Evolutionary conservation across 345 rosid species (phyloP).

Genomic region (Populus pruinosa): DNA sequence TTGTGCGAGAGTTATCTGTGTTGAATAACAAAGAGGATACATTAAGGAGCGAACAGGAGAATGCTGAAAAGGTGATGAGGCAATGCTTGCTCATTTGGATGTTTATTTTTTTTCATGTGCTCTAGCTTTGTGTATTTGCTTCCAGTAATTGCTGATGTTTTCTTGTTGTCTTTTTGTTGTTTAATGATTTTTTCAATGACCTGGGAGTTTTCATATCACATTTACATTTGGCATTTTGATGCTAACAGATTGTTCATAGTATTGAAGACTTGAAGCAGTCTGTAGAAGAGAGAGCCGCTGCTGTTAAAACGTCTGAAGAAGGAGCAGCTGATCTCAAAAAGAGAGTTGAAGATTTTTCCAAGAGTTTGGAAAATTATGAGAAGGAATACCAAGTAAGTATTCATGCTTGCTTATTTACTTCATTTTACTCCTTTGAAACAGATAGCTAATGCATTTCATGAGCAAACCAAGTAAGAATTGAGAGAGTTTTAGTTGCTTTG

Average conservation of each 20-base stretch:
- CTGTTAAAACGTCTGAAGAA: conserved; percentile 74
- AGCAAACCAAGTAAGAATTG: conserved; percentile 6
- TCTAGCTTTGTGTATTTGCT: conserved; percentile 9
- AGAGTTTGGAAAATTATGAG: conserved; percentile 67
- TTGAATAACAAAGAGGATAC: conserved; percentile 73
- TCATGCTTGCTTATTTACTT: background rate
- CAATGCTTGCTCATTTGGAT: background rate
- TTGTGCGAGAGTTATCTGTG: conserved; percentile 69
- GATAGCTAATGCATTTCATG: background rate
- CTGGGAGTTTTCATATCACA: background rate
- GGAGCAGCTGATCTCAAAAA: conserved; percentile 74
- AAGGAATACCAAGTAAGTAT: conserved; percentile 78
- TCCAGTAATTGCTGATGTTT: background rate
- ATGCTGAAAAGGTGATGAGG: conserved; percentile 60
- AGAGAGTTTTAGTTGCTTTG: conserved; percentile 16
- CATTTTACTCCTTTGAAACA: background rate
- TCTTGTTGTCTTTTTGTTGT: background rate
- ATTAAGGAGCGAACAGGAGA: conserved; percentile 66
- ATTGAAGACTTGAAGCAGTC: conserved; percentile 82
- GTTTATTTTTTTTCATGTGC: conserved; percentile 9
- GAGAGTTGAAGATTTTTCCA: conserved; percentile 65
- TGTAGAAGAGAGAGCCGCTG: conserved; percentile 62
- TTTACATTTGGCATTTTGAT: conserved; percentile 20
- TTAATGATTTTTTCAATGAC: background rate
- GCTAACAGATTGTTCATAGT: conserved; percentile 50